Conservation (phyloP, 106 monocot genomes). For the Apostasia ramifera region DNA sequence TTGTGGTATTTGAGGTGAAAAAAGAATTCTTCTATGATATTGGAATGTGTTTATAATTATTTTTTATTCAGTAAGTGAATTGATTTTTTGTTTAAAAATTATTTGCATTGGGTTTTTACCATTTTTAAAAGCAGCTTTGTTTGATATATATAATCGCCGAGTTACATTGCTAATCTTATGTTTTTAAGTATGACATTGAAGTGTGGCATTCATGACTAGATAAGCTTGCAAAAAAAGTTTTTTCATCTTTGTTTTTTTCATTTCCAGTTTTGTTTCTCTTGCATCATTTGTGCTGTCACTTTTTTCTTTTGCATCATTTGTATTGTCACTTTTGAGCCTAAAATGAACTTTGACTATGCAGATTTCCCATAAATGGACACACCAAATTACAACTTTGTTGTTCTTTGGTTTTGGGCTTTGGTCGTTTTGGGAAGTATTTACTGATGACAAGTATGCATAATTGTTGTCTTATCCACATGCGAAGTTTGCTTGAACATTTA, state of each 20-base stretch:
- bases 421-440: slow-evolving; percentile 93
- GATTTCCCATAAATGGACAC: slow-evolving; percentile 93
- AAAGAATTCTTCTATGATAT: no score
- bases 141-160: no score
- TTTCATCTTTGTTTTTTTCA: not conserved
- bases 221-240: no score
- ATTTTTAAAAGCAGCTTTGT: no score
- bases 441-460: slow-evolving; percentile 61
- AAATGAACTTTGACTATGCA: slow-evolving; percentile 17
- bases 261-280: not conserved
- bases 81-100: no score
- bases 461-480: slow-evolving; percentile 3
- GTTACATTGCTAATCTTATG: no score
- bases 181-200: no score
- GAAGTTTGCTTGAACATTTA: not conserved
- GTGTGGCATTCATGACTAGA: no score
- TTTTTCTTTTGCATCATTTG: not conserved
- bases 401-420: slow-evolving; percentile 92
- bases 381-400: slow-evolving; percentile 75
- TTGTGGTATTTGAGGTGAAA: no score
- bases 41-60: no score
- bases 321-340: not conserved
- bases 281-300: not conserved
- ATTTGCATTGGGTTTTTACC: no score
- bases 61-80: no score